Base-by-base conservation (phyloP, 2,329 filamentous ascomycete genomes). In the Aspergillus sojae region DNA sequence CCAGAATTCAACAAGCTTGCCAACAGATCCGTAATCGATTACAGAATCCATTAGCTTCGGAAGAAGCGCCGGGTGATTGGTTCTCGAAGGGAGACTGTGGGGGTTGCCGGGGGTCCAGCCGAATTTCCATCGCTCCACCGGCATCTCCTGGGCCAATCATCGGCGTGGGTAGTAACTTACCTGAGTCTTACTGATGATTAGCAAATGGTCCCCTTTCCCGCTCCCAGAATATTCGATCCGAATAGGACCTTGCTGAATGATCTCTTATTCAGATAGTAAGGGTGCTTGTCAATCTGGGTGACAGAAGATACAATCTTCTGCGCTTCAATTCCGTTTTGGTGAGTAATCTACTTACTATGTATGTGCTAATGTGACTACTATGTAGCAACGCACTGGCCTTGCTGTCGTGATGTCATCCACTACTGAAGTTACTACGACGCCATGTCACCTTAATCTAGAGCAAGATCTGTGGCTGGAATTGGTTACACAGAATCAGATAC, bases 131-230 rank as follows among this genome's bases (percentile, higher is more conserved):
- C 1, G 12, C n/a, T 36, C 34, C 52, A 36, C 30, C 21, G 32
- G 16, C 7, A 5, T 7, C 36, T 21, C 30, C 3, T 9, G 23
- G 23, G 26, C 63, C 63, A 65, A 63, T 65, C 5, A 36, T 16
- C 5, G 0, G 34, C 14, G 14, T 14, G 34, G 34, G 5, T 16
- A 14, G 34, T 7, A 26, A 63, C 39, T 73, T 73, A 67, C 69
- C 66, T 55, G 62, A 71, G 67, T 74, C 73, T 77, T 70, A 77
- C 73, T 58, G 71, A 77, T 68, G 39, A 65, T 68, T 77, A 74
- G 75, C 74, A 77, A 77, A 77, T 73, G 45, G 45, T 48, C 45
- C 21, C 26, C 21, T 23, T 53, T 12, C 16, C 30, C 21, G 52
- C 6, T 23, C 34, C 52, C n/a, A 52, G 46, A 53, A 60, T 5